Percentiles rank a stretch among this genome's conserved stretches.
Evolutionary conservation across 257 asterid species (phyloP).

Genomic region (Paulownia fortunei): DNA sequence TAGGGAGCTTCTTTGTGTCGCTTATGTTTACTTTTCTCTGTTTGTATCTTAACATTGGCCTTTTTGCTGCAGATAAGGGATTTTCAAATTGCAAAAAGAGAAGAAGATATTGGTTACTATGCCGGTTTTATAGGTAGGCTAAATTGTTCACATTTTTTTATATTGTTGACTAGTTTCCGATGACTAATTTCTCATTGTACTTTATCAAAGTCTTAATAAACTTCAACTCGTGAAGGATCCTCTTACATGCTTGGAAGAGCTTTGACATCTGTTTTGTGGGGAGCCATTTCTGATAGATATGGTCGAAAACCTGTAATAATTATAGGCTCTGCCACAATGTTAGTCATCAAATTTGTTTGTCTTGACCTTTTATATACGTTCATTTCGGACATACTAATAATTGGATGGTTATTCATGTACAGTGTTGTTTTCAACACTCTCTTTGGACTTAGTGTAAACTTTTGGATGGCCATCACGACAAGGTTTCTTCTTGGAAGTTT

Average conservation of each 20-base stretch:
- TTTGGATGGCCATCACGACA: conserved; percentile 75
- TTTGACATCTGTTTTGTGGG: conserved; percentile 74
- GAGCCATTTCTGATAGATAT: conserved; percentile 64
- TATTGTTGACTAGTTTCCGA: background rate
- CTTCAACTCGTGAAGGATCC: conserved; percentile 50
- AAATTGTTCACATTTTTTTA: background rate
- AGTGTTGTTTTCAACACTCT: conserved; percentile 82
- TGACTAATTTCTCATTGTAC: background rate
- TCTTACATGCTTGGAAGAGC: conserved; percentile 82
- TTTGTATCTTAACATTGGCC: conserved; percentile 7
- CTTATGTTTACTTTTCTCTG: background rate
- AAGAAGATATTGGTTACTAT: conserved; percentile 79
- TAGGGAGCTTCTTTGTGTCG: too few species aligned
- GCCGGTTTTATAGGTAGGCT: conserved; percentile 76
- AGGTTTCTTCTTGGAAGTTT: conserved; percentile 85
- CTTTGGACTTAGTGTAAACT: conserved; percentile 77
- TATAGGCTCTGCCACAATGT: conserved; percentile 67
- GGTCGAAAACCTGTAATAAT: conserved; percentile 80
- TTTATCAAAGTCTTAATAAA: background rate
- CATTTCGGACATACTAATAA: conserved; percentile 4
- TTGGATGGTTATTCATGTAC: conserved; percentile 32
- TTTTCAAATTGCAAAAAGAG: conserved; percentile 70
- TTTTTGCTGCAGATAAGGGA: conserved; percentile 58
- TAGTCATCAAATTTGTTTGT: conserved; percentile 30
- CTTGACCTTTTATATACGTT: background rate